Evolutionary conservation across 1,139 yeast species (phyloP).

Genomic region (Hansenula lynferdii): DNA sequence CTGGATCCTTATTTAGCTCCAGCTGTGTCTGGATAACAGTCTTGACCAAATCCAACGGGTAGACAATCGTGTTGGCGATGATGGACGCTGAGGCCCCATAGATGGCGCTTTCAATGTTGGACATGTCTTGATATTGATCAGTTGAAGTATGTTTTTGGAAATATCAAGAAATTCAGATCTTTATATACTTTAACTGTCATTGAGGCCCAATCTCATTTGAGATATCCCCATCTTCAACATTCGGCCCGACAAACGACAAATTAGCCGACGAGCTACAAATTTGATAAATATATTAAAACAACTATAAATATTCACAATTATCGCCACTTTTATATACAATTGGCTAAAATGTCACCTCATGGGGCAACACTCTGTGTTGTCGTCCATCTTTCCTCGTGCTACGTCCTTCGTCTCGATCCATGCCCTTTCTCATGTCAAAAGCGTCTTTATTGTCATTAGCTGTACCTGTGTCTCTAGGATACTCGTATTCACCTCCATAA

Average conservation of each 20-base stretch:
- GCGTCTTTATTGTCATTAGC: conserved; percentile 75
- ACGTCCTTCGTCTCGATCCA: conserved; percentile 33
- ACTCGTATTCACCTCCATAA: conserved; percentile 48
- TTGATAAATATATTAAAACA: too few species aligned
- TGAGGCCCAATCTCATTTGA: too few species aligned
- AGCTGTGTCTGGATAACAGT: conserved; percentile 69
- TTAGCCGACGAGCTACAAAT: too few species aligned
- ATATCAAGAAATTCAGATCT: too few species aligned
- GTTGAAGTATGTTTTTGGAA: too few species aligned
- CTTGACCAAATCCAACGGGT: conserved; percentile 70
- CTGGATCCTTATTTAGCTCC: conserved; percentile 17
- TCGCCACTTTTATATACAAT: too few species aligned
- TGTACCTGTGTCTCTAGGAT: conserved; percentile 36
- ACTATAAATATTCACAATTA: too few species aligned
- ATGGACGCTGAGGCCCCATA: conserved; percentile 86
- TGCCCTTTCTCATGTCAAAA: conserved; percentile 70
- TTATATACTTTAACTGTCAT: too few species aligned
- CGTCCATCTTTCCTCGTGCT: conserved; percentile 59
- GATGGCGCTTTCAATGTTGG: conserved; percentile 69
- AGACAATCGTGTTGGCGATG: conserved; percentile 73
- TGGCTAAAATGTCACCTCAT: conserved; percentile 43
- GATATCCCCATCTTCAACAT: too few species aligned
- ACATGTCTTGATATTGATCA: too few species aligned
- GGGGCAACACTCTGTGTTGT: conserved; percentile 53
- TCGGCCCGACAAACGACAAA: too few species aligned